Base-by-base conservation (phyloP, 495 filamentous ascomycete species). In the Umbilicaria muhlenbergii region DNA sequence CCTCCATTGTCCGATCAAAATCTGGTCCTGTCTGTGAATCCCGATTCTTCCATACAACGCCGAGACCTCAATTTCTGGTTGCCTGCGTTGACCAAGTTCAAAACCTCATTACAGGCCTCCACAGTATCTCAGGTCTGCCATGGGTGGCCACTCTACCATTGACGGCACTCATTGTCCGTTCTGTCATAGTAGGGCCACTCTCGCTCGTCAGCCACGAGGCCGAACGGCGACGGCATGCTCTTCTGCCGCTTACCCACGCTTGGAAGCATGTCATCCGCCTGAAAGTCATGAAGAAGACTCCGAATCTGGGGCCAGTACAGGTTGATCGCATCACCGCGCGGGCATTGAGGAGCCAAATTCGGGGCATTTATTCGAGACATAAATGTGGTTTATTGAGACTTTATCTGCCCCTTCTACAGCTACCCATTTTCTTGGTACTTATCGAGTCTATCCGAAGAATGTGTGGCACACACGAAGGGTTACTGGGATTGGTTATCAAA, bases 111-210 rank as follows among this genome's bases (percentile, higher is more conserved):
- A 62, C 77, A n/a, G 51, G 59, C 36, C 51, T 88, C 2, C 86
- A 91, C 56, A 51, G 54, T 28, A 12, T 63, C 50, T 73, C 71
- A 19, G 63, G 66, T 37, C 68, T 81, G 3, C 73, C 85, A 47
- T 93, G 86, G 86, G 75, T 58, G 38, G 51, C 73, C 8, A 70
- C 75, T 19, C 73, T 94, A 42, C 86, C 86, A 0, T 64, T 83
- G 42, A 67, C 81, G 1, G 81, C 84, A 1, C 42, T 86, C 3
- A 33, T 73, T 38, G 61, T 89, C 39, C 77, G 78, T 43, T 63
- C 69, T 28, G 40, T 64, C 31, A 54, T 80, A 50, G 73, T 76
- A 35, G 52, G 79, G 3, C 83, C 82, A 0, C 46, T 81, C 3
- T 60, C 69, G 15, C 49, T 76, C 34, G 84, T 75, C 56, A 59